Conservation (phyloP, 768 basidiomycete species). For the Clathrus columnatus region DNA sequence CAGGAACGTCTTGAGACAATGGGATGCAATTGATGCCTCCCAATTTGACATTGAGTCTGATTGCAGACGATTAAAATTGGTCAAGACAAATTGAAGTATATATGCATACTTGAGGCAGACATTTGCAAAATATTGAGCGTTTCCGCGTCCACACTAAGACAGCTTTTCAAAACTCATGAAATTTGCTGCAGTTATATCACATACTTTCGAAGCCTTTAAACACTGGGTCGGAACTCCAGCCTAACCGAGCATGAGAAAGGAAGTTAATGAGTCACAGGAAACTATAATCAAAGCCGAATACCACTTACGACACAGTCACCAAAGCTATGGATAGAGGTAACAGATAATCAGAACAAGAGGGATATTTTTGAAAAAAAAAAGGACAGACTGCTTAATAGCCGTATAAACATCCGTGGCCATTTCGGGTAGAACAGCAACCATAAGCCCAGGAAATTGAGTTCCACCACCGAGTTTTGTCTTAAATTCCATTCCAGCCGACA, state of each 20-base stretch:
- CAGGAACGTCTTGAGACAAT: constrained; percentile 53
- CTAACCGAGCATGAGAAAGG: constrained; percentile 31
- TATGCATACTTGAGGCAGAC: constrained; percentile 62
- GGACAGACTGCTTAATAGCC: constrained; percentile 65
- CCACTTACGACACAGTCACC: constrained; percentile 52
- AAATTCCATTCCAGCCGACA: constrained; percentile 41
- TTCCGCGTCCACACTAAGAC: constrained; percentile 51
- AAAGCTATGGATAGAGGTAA: constrained; percentile 39
- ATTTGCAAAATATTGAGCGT: constrained; percentile 73
- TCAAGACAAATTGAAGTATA: not conserved
- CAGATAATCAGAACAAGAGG: not conserved
- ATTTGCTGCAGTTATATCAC: constrained; percentile 65
- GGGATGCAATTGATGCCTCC: constrained; percentile 79
- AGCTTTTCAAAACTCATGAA: constrained; percentile 52
- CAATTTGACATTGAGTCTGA: constrained; percentile 74
- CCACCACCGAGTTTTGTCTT: constrained; percentile 26
- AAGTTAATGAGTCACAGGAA: constrained; percentile 1
- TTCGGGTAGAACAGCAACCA: constrained; percentile 66
- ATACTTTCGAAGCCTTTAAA: constrained; percentile 53
- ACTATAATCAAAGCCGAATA: not conserved
- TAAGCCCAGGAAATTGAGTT: constrained; percentile 40
- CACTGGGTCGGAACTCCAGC: constrained; percentile 76
- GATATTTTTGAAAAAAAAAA: not conserved
- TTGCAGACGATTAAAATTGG: not conserved
- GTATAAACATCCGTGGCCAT: constrained; percentile 69